phyloP scores from a whole-genome alignment of 805 yeast genomes.

The Lipomyces orientalis region DNA sequence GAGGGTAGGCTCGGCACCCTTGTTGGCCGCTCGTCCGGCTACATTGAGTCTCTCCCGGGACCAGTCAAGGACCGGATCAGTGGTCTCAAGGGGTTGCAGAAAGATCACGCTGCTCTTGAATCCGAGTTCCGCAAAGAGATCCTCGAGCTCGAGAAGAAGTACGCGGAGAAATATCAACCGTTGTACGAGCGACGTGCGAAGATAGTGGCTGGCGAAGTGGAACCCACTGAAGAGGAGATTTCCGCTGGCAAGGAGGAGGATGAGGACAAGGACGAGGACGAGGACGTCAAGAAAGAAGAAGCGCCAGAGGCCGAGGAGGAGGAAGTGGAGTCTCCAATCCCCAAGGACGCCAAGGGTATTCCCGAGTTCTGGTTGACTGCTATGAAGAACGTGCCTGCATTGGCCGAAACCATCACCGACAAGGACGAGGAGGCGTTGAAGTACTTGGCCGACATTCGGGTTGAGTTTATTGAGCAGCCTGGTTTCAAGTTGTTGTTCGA shows the following conservation, averaged over 20 bases:
- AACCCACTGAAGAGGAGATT: constrained; percentile 80
- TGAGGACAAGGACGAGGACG: constrained; percentile 47
- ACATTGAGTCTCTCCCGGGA: constrained; percentile 75
- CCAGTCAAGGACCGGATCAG: constrained; percentile 74
- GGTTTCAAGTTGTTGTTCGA: constrained; percentile 89
- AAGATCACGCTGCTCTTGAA: constrained; percentile 79
- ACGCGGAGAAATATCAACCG: constrained; percentile 72
- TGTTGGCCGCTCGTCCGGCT: constrained; percentile 87
- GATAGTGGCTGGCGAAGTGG: constrained; percentile 71
- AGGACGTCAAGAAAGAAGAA: constrained; percentile 41
- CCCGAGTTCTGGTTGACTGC: constrained; percentile 98
- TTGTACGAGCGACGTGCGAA: constrained; percentile 73
- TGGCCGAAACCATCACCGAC: constrained; percentile 84
- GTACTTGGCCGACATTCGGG: constrained; percentile 68
- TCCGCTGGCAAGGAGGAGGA: constrained; percentile 67
- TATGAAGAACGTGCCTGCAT: constrained; percentile 78
- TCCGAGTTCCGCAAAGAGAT: constrained; percentile 90
- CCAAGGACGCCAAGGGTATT: constrained; percentile 65
- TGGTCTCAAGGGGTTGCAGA: constrained; percentile 83
- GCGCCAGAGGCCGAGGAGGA: constrained; percentile 51
- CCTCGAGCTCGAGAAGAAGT: constrained; percentile 83
- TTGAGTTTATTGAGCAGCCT: constrained; percentile 78
- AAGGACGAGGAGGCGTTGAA: constrained; percentile 85
- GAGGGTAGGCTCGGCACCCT: constrained; percentile 85
- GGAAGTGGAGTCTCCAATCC: constrained; percentile 49